Conservation (phyloP, 805 yeast species). For the Hanseniaspora thailandica region DNA sequence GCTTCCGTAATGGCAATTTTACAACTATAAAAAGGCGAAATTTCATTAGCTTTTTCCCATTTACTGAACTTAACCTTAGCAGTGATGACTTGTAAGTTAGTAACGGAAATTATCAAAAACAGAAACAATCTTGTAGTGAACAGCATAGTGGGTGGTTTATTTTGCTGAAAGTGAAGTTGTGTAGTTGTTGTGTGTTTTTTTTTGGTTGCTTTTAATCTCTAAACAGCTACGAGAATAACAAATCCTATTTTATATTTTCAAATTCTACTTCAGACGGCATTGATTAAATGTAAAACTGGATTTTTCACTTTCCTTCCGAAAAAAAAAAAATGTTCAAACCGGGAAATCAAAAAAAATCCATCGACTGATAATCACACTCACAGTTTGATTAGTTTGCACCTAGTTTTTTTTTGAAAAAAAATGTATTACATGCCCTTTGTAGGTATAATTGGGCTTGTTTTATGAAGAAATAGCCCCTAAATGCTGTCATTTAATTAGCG, state of each 20-base stretch:
- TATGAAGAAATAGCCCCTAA: background rate
- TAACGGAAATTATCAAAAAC: background rate
- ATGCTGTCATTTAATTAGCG: too few species aligned
- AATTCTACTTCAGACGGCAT: too few species aligned
- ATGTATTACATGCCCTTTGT: background rate
- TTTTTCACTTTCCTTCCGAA: background rate
- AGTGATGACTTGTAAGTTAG: background rate
- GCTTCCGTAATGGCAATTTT: slow-evolving; percentile 21
- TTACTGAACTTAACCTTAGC: background rate
- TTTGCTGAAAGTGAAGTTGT: too few species aligned
- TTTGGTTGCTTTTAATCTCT: too few species aligned
- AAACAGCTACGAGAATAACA: too few species aligned
- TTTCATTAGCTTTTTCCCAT: background rate
- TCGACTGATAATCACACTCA: too few species aligned
- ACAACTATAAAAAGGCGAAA: slow-evolving; percentile 18
- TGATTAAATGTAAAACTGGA: background rate
- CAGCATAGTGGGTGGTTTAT: background rate
- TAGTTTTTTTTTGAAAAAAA: too few species aligned
- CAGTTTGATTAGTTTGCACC: background rate
- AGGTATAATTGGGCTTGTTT: too few species aligned
- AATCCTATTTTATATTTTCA: too few species aligned
- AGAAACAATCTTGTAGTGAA: background rate
- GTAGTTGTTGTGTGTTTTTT: background rate
- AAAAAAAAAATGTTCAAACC: background rate
- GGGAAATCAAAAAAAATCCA: background rate